Evolutionary conservation across 116 monocot species (phyloP), one percentile per base, ranked within the genome.

Genomic region (Dioscorea cayenensis): DNA sequence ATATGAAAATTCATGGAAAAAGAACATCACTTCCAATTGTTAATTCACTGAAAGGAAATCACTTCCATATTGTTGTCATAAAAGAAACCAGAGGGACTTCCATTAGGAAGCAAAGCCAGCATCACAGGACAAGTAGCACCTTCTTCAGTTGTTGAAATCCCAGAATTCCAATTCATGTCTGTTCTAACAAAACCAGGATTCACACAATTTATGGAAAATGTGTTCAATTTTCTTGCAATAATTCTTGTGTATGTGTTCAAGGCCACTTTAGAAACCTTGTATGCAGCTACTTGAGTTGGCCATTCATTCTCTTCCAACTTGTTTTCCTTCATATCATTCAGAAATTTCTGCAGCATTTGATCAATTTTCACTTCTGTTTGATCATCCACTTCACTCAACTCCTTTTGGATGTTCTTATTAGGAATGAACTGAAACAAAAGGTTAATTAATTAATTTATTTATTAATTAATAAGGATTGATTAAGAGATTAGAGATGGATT

Each of bases 141-240:
- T 68, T 81, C 81, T 28, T 72, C 75, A 6, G 64, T 68, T 3
- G 81, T 65, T 16, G 68, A n/a, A 4, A 72, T n/a, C 36, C 81
- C 76, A 13, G 18, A 49, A 28, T 72, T 63, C 9, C 51, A 71
- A 59, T 67, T 81, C 36, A 81, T 25, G 14, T 76, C 81, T 9
- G 81, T 81, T 29, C 63, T 76, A 16, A 77, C 72, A 68, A 67
- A 81, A 16, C 81, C 75, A 28, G 80, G 80, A 51, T 10, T n/a
- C 8, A 81, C 76, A 72, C 76, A 76, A 51, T 65, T 67, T 2
- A 76, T 60, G 48, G 55, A 73, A 23, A 77, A 22, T 29, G 35
- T 29, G 7, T 69, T 63, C 43, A 62, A 65, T 19, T 19, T 73
- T 48, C 59, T 51, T 3, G 82, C 77, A 14, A 77, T 48, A 3